phyloP scores from a whole-genome alignment of 169 alveolate species.

The Haemoproteus tartakovskyi region DNA sequence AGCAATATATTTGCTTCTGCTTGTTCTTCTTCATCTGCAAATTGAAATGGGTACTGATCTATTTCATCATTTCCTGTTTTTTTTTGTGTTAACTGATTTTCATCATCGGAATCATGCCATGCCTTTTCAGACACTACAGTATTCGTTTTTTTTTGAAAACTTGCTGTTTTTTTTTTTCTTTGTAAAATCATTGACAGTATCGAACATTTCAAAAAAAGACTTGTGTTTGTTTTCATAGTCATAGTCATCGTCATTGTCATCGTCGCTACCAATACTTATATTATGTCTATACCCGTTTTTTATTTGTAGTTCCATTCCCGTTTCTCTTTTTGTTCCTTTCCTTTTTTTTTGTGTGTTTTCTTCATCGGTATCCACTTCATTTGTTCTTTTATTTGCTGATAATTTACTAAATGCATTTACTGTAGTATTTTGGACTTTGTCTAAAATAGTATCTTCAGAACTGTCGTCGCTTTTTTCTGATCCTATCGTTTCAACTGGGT shows the following conservation, averaged over 20 bases:
- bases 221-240: too few relatives aligned
- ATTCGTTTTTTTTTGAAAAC: slow-evolving; percentile 1
- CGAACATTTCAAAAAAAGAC: too few relatives aligned
- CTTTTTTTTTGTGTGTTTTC: too few relatives aligned
- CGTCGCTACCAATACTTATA: too few relatives aligned
- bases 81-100: background rate
- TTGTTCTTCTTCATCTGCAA: slow-evolving; percentile 2
- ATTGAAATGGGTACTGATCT: background rate
- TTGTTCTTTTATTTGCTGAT: background rate
- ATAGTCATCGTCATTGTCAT: too few relatives aligned
- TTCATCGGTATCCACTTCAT: background rate
- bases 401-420: slow-evolving; percentile 21
- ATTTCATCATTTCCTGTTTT: background rate
- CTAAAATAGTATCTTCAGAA: too few relatives aligned
- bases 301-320: too few relatives aligned
- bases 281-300: too few relatives aligned
- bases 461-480: background rate
- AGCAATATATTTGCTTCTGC: slow-evolving; percentile 9
- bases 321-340: background rate
- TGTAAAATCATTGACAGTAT: too few relatives aligned
- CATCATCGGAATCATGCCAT: slow-evolving; percentile 64
- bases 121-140: background rate
- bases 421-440: background rate
- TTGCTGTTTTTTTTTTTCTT: too few relatives aligned
- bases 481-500: background rate